Conservation (phyloP, 164 flowering plant species). For the Taxillus chinensis region DNA sequence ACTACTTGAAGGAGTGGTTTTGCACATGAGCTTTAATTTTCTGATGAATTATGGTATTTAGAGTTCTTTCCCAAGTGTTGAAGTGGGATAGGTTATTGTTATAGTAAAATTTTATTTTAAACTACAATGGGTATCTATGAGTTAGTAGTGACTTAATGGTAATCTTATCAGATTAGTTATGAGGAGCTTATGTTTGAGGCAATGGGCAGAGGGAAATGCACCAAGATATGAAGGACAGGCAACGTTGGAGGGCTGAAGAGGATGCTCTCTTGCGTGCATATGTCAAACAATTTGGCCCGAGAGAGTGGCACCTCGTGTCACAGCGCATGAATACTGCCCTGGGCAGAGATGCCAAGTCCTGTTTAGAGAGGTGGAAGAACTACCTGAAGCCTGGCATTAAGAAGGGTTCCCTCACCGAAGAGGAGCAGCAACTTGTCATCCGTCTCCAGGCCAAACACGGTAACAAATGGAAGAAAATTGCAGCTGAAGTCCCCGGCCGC, state of each 20-base stretch:
- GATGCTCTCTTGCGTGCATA: conserved; percentile 72
- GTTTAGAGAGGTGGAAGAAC: conserved; percentile 92
- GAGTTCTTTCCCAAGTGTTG: too few relatives aligned
- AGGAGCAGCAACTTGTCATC: conserved; percentile 78
- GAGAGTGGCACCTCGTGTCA: conserved; percentile 81
- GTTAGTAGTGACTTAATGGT: too few relatives aligned
- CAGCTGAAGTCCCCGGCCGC: conserved; percentile 79
- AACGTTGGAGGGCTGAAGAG: conserved; percentile 82
- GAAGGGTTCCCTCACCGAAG: conserved; percentile 78
- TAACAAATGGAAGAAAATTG: conserved; percentile 93
- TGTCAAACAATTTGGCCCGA: conserved; percentile 78
- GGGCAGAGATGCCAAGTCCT: conserved; percentile 74
- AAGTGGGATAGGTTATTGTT: too few relatives aligned
- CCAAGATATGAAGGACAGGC: conserved; percentile 86
- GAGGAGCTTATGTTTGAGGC: conserved; percentile 27
- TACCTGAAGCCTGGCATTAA: conserved; percentile 86
- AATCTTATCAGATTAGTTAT: conserved; percentile 29
- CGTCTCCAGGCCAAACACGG: conserved; percentile 86
- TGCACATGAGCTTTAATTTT: too few relatives aligned
- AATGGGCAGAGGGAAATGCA: conserved; percentile 29
- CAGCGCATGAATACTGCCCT: conserved; percentile 78
- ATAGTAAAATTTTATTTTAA: too few relatives aligned
- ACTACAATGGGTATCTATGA: too few relatives aligned
- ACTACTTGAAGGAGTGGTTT: too few relatives aligned
- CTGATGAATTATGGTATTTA: too few relatives aligned